Evolutionary conservation across 139 green algal genomes (phyloP).

Genomic region (Chlorella sp.): DNA sequence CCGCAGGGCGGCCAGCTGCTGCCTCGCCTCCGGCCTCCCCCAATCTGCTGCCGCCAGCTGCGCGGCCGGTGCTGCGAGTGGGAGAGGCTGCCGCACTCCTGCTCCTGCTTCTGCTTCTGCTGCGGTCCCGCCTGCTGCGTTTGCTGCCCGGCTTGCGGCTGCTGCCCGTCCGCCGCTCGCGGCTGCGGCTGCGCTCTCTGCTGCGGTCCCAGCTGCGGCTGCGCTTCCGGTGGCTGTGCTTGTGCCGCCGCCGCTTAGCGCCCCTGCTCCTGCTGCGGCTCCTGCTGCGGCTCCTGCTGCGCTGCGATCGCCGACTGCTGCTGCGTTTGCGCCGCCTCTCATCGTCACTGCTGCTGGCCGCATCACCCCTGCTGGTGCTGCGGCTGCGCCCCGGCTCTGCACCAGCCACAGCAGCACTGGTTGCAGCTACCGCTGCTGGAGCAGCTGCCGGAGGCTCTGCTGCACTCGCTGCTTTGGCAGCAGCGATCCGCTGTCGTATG

Average conservation of each 20-base stretch:
- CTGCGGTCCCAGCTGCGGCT: background rate
- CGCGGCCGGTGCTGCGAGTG: too few relatives aligned
- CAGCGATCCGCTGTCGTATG: slow-evolving; percentile 34
- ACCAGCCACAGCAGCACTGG: background rate
- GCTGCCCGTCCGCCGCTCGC: too few relatives aligned
- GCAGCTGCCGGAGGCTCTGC: background rate
- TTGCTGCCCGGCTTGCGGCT: background rate
- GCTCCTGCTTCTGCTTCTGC: background rate
- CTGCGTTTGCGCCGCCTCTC: background rate
- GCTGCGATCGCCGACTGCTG: background rate
- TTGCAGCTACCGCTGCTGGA: background rate
- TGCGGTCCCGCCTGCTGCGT: background rate
- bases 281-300: slow-evolving; percentile 9
- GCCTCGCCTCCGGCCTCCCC: background rate
- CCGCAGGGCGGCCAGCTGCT: background rate
- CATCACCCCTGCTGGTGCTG: background rate
- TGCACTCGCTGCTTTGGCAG: background rate
- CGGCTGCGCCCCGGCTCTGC: background rate
- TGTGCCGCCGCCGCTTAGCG: background rate
- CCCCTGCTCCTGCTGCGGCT: background rate
- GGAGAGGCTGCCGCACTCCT: too few relatives aligned
- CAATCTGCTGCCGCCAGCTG: too few relatives aligned
- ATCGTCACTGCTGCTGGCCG: background rate
- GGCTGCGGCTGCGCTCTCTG: background rate
- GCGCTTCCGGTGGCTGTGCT: background rate